Conservation (phyloP, 176 grass and related monocot genomes). For the Zea mays region DNA sequence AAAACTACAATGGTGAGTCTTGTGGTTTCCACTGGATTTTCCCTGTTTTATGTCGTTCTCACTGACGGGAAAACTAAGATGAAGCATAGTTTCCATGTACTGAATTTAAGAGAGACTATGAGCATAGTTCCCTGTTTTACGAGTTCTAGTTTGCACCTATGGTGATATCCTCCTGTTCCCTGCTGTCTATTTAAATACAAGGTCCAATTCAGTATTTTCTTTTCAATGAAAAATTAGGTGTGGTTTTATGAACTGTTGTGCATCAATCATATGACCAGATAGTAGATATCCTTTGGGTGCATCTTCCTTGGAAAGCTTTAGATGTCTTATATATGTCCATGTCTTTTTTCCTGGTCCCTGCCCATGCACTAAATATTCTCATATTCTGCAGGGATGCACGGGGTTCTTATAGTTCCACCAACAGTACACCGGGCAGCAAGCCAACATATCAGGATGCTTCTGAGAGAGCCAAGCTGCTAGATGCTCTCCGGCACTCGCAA, state of each 20-base stretch:
- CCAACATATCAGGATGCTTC: slow-evolving; percentile 41
- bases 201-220: too few species aligned
- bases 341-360: too few species aligned
- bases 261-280: not conserved
- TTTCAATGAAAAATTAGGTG: too few species aligned
- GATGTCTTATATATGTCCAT: not conserved
- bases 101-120: not conserved
- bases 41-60: slow-evolving; percentile 6
- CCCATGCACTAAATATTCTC: not conserved
- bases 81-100: not conserved
- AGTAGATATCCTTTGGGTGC: not conserved
- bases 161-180: not conserved
- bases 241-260: not conserved
- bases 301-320: not conserved
- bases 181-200: not conserved
- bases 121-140: not conserved
- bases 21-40: not conserved
- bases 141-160: not conserved
- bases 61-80: not conserved
- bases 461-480: slow-evolving; percentile 58
- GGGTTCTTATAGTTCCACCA: slow-evolving; percentile 37
- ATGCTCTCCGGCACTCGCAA: slow-evolving; percentile 89
- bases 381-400: slow-evolving; percentile 40
- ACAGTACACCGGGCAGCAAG: slow-evolving; percentile 26
- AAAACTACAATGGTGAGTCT: not conserved